Evolutionary conservation across 768 basidiomycete species (phyloP), one percentile per base, ranked within the genome.

Genomic region (Lactarius tabidus): DNA sequence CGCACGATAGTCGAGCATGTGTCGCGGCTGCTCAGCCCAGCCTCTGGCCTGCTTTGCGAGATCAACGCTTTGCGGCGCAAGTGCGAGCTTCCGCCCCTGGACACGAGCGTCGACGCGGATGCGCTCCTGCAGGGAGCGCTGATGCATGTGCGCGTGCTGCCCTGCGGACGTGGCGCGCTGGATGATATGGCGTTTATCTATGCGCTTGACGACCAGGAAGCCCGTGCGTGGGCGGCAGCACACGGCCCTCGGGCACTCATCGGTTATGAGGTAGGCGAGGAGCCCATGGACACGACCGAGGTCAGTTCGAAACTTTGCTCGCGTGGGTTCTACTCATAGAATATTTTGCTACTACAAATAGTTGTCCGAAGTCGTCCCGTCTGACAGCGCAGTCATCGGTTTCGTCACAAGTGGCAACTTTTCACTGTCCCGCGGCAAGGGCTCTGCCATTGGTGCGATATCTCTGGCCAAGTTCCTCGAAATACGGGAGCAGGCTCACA

Each of bases 391-490:
- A 3, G 80, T 91, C 29, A 84, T 96, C 59, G 95, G 96, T 0
- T 91, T 90, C 71, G 81, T 94, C 23, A 93, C 93, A 0, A 88
- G 90, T 2, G 95, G 95, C 0, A 87, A 86, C 65, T 89, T 84
- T 72, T 95, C 95, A 1, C 80, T 98, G 9, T 81, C 85, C 0
- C 82, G 86, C 33, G 95, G 95, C 0, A 77, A 83, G 64, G 94
- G 92, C 0, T 85, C 85, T 70, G 95, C 85, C 2, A 80, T 97
- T 15, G 96, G 87, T 20, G 85, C 87, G 0, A 75, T 98, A 20
- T 78, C 91, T 3, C 72, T 95, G 15, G 70, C 74, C 31, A 77
- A 77, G 60, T 76, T 86, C 39, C 69, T 88, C 29, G 79, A 82
- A 39, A 73, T 89, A 23, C 74, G 79, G 63, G 78, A 82, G 63